Evolutionary conservation across 106 monocot genomes (phyloP).

Genomic region (Phalaenopsis equestris): DNA sequence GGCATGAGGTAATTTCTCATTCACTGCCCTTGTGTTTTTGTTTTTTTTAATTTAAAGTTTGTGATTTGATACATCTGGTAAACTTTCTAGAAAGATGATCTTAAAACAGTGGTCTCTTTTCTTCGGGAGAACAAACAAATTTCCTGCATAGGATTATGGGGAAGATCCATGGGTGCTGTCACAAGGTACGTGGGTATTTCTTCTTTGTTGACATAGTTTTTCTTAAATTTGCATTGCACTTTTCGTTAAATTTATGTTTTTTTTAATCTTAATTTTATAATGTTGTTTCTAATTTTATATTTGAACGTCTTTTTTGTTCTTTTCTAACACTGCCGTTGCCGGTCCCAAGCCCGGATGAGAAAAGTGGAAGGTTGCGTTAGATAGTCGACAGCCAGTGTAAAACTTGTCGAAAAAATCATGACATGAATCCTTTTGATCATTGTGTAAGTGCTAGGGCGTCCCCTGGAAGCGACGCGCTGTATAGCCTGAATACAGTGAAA

Average conservation of each 20-base stretch:
- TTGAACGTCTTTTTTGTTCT: not conserved
- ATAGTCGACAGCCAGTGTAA: too few species aligned
- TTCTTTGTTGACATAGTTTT: not conserved
- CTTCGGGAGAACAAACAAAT: slow-evolving; percentile 73
- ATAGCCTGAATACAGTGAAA: too few species aligned
- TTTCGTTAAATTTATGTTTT: not conserved
- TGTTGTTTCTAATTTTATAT: not conserved
- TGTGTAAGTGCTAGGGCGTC: too few species aligned
- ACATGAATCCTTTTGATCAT: too few species aligned
- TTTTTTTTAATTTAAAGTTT: not conserved
- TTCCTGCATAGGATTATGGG: slow-evolving; percentile 94
- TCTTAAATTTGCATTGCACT: not conserved
- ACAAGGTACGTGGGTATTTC: slow-evolving; percentile 53
- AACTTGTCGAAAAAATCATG: too few species aligned
- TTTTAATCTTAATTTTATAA: not conserved
- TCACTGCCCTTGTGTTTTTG: not conserved
- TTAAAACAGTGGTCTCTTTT: slow-evolving; percentile 60
- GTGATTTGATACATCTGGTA: not conserved
- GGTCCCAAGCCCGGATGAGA: too few species aligned
- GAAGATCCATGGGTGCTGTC: slow-evolving; percentile 98
- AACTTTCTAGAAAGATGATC: slow-evolving; percentile 78
- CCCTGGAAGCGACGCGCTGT: too few species aligned
- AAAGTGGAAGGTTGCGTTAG: too few species aligned
- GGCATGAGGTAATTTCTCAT: slow-evolving; percentile 53
- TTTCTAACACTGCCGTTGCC: too few species aligned